Conservation (phyloP, 73 alveolate genomes). For the Paramecium bursaria region DNA sequence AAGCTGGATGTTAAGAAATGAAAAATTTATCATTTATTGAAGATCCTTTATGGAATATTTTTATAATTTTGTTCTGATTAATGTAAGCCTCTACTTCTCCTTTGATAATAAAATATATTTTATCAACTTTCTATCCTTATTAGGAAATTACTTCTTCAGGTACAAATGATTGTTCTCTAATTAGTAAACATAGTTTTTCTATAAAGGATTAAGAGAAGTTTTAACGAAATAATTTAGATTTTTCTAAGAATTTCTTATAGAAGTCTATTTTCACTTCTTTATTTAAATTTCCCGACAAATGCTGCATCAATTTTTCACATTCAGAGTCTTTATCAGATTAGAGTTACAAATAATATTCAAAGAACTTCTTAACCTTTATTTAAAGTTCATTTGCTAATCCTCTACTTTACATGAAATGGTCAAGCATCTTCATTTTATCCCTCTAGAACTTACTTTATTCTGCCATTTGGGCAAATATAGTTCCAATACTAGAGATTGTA, state of each 20-base stretch:
- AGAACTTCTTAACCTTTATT: conserved; percentile 61
- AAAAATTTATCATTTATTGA: conserved; percentile 41
- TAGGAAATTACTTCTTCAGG: conserved; percentile 63
- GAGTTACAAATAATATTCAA: conserved; percentile 46
- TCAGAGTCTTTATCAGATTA: conserved; percentile 23
- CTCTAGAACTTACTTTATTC: conserved; percentile 25
- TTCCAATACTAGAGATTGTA: conserved; percentile 62
- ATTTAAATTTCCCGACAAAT: conserved; percentile 30
- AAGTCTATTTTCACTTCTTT: conserved; percentile 65
- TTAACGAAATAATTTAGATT: conserved; percentile 29
- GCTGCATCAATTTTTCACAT: conserved; percentile 55
- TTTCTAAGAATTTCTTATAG: conserved; percentile 8
- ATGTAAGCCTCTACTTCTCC: conserved; percentile 63
- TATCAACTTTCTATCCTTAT: conserved; percentile 35
- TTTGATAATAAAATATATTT: conserved; percentile 54
- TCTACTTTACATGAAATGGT: conserved; percentile 22
- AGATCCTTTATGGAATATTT: not conserved
- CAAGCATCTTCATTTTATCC: conserved; percentile 59
- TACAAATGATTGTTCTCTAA: conserved; percentile 60
- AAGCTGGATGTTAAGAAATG: conserved; percentile 32
- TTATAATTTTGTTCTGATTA: not conserved
- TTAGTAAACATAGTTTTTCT: conserved; percentile 32
- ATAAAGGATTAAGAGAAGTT: conserved; percentile 54
- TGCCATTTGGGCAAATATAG: conserved; percentile 47
- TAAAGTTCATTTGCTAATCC: conserved; percentile 53